phyloP scores from a whole-genome alignment of 2,329 filamentous ascomycete species.

The Pseudogymnoascus sp. region DNA sequence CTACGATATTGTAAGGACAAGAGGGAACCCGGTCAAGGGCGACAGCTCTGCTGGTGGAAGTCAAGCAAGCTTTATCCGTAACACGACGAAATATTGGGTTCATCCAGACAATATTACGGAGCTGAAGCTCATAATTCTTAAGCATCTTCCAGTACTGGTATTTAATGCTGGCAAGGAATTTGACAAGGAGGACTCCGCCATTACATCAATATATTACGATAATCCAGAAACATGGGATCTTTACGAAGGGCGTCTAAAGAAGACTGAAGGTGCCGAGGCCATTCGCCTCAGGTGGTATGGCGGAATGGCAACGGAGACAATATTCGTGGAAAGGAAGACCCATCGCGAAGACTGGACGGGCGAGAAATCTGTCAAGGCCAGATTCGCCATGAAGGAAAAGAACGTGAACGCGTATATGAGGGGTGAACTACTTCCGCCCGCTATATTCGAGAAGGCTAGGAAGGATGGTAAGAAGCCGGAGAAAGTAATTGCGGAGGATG shows the following conservation, averaged over 20 bases:
- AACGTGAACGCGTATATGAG: conserved; percentile 86
- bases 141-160: conserved; percentile 92
- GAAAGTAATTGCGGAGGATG: conserved; percentile 84
- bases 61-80: conserved; percentile 91
- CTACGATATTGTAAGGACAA: conserved; percentile 88
- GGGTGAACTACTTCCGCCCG: conserved; percentile 75
- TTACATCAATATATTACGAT: conserved; percentile 98
- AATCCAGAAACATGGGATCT: conserved; percentile 91
- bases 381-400: conserved; percentile 94
- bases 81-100: conserved; percentile 99
- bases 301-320: conserved; percentile 88
- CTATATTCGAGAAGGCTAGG: conserved; percentile 92
- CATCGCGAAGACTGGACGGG: conserved; percentile 99
- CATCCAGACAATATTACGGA: conserved; percentile 98
- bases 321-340: conserved; percentile 96
- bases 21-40: conserved; percentile 85
- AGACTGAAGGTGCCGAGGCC: conserved; percentile 94
- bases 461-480: conserved; percentile 91
- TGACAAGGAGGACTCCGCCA: conserved; percentile 80
- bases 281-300: conserved; percentile 97
- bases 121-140: conserved; percentile 92
- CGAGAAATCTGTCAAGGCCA: conserved; percentile 96
- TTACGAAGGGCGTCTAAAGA: conserved; percentile 90
- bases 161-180: conserved; percentile 98
- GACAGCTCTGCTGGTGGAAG: conserved; percentile 84